A percentile compares a stretch with the other conserved stretches of the same genome.
Conservation (phyloP, 1,284 basidiomycete species). For the Cerioporus squamosus region DNA sequence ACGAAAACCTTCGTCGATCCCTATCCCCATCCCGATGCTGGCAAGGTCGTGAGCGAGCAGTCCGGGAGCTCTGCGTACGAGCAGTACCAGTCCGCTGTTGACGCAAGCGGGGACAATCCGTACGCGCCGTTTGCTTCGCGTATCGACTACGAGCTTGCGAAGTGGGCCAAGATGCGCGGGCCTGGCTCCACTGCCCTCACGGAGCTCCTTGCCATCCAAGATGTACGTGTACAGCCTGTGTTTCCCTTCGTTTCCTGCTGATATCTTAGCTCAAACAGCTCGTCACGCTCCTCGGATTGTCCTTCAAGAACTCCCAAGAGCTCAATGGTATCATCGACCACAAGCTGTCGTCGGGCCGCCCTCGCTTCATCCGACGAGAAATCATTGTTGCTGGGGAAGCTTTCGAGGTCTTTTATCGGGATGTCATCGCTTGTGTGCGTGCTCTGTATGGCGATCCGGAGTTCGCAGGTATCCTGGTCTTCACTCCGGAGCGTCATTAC, state of each 20-base stretch:
- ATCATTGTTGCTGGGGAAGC: slow-evolving; percentile 25
- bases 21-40: not conserved
- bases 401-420: slow-evolving; percentile 14
- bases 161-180: slow-evolving; percentile 26
- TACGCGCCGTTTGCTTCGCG: slow-evolving; percentile 13
- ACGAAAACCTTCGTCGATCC: too few species aligned
- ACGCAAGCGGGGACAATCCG: not conserved
- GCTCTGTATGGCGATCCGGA: slow-evolving; percentile 37
- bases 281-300: slow-evolving; percentile 27
- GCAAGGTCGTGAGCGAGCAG: not conserved
- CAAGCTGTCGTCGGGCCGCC: slow-evolving; percentile 28
- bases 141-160: slow-evolving; percentile 27
- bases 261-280: not conserved
- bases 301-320: slow-evolving; percentile 31
- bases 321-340: slow-evolving; percentile 13
- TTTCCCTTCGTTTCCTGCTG: too few species aligned
- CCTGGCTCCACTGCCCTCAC: slow-evolving; percentile 22
- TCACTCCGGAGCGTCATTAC: slow-evolving; percentile 37
- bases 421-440: slow-evolving; percentile 34
- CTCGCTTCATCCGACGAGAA: slow-evolving; percentile 23
- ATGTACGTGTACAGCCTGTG: slow-evolving; percentile 18
- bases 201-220: slow-evolving; percentile 22
- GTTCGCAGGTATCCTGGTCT: slow-evolving; percentile 33
- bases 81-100: not conserved
- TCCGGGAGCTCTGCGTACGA: not conserved